Base-by-base conservation (phyloP, 345 rosid species). In the Rhodomyrtus tomentosa region DNA sequence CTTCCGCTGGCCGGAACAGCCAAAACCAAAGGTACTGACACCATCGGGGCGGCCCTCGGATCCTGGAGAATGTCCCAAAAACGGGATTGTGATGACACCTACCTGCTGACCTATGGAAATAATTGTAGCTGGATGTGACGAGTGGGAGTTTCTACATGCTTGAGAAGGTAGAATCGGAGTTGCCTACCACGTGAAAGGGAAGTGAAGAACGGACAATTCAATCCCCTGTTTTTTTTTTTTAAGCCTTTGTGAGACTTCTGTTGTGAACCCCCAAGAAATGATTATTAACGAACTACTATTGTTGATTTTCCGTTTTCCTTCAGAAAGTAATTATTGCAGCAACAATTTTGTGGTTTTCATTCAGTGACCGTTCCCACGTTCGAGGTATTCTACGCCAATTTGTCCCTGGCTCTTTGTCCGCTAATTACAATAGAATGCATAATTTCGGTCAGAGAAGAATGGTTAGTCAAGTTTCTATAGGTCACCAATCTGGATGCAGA, bases 21-120 rank as follows among this genome's bases (percentile, higher is more conserved):
- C 89, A 86, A 83, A 86, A 83, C 83, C 88, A 84, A 58, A 84
- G 88, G 81, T 59, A 29, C 20, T 90, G 86, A 89, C 73, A 73
- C 27, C 24, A 58, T 50, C 3, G 45, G 48, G 49, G 55, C 40
- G 51, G 27, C 45, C 82, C 21, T 80, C 54, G 20, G 12, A 53
- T 54, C 85, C 85, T 50, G 82, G 82, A 45, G 79, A 25, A 68
- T 36, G 45, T 68, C 25, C 22, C 13, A 5, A 68, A 68, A 68
- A 68, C n/a, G 5, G 45, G 32, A 68, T 10, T 4, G 45, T 48
- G 55, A 52, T 14, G 54, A 49, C 7, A 32, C 24, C 76, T 36
- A 36, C 76, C 76, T 32, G 76, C 45, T 68, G 76, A 32, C 45
- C 20, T 68, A 68, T 68, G 45, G 76, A 68, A 68, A 68, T 68